phyloP scores from a whole-genome alignment of 1,284 basidiomycete species.

The Marasmius fiardii region DNA sequence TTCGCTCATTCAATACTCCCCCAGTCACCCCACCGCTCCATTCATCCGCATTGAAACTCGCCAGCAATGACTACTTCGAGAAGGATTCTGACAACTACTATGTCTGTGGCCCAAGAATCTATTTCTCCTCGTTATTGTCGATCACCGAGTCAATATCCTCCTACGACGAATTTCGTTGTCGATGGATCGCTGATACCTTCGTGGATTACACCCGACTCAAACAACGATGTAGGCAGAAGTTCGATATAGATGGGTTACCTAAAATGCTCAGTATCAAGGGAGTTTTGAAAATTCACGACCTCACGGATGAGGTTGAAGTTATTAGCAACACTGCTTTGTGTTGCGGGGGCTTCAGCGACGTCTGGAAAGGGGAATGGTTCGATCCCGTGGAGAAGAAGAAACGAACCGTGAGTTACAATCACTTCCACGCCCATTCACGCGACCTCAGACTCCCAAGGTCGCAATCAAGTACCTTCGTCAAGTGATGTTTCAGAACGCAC shows the following conservation, averaged over 20 bases:
- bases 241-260: constrained; percentile 47
- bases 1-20: not conserved
- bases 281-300: constrained; percentile 24
- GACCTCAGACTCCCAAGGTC: constrained; percentile 29
- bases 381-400: constrained; percentile 38
- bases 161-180: constrained; percentile 49
- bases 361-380: constrained; percentile 55
- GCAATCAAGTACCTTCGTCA: constrained; percentile 54
- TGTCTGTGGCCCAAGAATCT: constrained; percentile 25
- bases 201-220: constrained; percentile 51
- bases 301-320: constrained; percentile 47
- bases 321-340: constrained; percentile 34
- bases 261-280: constrained; percentile 39
- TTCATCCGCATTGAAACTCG: not conserved
- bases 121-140: constrained; percentile 49
- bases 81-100: not conserved
- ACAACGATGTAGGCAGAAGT: constrained; percentile 52
- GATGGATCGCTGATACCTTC: constrained; percentile 42
- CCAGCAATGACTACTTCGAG: not conserved
- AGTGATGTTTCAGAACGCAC: constrained; percentile 43
- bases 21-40: not conserved
- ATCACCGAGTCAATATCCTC: constrained; percentile 46
- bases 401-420: constrained; percentile 30
- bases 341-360: constrained; percentile 54
- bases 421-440: not conserved